Conservation (phyloP, 202 grass and related monocot species). For the Carex arenaria region DNA sequence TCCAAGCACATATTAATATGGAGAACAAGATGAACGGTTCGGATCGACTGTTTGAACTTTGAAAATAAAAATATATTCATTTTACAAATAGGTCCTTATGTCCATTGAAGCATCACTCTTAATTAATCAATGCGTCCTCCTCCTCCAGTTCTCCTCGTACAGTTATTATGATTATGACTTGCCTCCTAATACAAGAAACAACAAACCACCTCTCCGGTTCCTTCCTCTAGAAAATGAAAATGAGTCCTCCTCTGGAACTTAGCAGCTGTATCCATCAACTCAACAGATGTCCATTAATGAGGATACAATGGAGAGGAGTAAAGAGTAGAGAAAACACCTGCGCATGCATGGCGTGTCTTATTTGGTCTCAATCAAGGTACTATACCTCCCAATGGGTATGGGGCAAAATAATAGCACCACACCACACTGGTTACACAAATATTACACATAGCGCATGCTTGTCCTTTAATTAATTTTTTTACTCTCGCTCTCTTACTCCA, state of each 20-base stretch:
- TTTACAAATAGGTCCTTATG: too few species aligned
- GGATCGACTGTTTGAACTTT: too few species aligned
- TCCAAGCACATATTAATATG: too few species aligned
- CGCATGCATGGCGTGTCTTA: not conserved
- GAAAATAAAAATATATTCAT: too few species aligned
- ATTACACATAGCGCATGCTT: not conserved
- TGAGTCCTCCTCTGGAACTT: not conserved
- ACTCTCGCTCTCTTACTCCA: too few species aligned
- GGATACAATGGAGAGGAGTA: not conserved
- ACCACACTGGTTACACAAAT: not conserved
- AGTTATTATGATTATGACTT: not conserved
- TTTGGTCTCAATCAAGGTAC: not conserved
- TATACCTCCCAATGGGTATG: not conserved
- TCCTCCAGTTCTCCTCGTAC: not conserved
- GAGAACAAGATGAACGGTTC: too few species aligned
- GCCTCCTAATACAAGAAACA: conserved; percentile 12
- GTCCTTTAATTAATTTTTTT: too few species aligned
- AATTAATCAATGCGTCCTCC: not conserved
- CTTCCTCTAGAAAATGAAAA: not conserved
- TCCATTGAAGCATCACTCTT: too few species aligned
- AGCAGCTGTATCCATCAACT: too few species aligned
- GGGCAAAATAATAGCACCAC: not conserved
- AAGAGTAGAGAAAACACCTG: not conserved
- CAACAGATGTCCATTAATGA: not conserved
- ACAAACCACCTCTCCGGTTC: not conserved